These are phyloP conservation scores for Penicillium angulare DNA, from an alignment of 495 filamentous ascomycete genomes.

Conservation along the genomic window DNA sequence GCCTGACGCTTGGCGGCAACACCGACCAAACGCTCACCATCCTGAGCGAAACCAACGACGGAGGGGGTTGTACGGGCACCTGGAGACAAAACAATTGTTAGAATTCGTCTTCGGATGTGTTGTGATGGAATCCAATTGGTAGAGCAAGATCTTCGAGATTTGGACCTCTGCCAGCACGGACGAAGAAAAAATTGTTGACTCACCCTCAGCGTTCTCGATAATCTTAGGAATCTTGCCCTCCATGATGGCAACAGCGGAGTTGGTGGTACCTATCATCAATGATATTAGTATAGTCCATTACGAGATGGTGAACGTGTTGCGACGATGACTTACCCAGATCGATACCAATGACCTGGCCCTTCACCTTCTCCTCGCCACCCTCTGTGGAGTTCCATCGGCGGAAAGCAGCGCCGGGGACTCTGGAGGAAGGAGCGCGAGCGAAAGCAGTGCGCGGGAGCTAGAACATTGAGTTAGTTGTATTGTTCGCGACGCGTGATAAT, in stretches of 20 bases:
- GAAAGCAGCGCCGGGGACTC: slow-evolving; percentile 58
- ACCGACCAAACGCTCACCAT: slow-evolving; percentile 96
- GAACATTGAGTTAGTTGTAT: slow-evolving; percentile 22
- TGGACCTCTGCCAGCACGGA: slow-evolving; percentile 13
- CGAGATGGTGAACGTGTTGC: neutral
- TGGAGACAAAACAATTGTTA: slow-evolving; percentile 33
- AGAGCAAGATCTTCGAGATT: no score
- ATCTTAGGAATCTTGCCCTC: slow-evolving; percentile 94
- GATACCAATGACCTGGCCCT: slow-evolving; percentile 96
- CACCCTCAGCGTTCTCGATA: slow-evolving; percentile 96
- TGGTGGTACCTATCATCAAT: slow-evolving; percentile 74
- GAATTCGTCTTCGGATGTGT: neutral
- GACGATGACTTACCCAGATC: slow-evolving; percentile 76
- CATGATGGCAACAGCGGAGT: slow-evolving; percentile 97
- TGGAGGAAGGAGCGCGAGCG: slow-evolving; percentile 51
- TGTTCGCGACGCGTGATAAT: slow-evolving; percentile 19
- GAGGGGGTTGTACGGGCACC: slow-evolving; percentile 96
- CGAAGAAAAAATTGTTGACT: slow-evolving; percentile 31
- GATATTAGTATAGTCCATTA: slow-evolving; percentile 20
- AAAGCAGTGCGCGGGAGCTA: slow-evolving; percentile 49
- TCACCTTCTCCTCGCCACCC: slow-evolving; percentile 80
- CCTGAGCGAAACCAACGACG: slow-evolving; percentile 93
- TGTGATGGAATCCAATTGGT: no score
- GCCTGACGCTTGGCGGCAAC: slow-evolving; percentile 98
- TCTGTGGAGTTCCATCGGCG: slow-evolving; percentile 81